Percentiles rank a stretch among this genome's conserved stretches.
phyloP scores from a whole-genome alignment of 495 filamentous ascomycete species.

The Zalerion maritima region DNA sequence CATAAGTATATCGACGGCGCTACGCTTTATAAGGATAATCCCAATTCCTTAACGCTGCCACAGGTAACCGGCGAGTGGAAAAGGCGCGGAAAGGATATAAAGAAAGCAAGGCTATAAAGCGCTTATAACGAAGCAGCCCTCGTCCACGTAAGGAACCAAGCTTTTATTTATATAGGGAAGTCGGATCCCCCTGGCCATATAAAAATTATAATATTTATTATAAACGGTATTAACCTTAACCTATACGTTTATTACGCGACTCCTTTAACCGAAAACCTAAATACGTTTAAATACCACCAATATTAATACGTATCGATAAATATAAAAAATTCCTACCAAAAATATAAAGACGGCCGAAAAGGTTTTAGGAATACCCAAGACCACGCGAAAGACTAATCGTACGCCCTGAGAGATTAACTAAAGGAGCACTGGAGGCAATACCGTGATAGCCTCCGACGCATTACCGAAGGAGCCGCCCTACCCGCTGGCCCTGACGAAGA shows the following conservation, averaged over 20 bases:
- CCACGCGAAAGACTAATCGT: constrained; percentile 2
- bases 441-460: constrained; percentile 2
- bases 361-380: constrained; percentile 6
- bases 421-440: constrained; percentile 4
- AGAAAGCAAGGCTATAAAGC: constrained; percentile 1
- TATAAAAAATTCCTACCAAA: constrained; percentile 4
- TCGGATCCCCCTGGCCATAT: constrained; percentile 5
- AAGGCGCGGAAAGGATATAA: constrained; percentile 6
- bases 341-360: constrained; percentile 4
- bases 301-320: constrained; percentile 3
- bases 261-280: constrained; percentile 5
- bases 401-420: constrained; percentile 3
- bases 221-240: constrained; percentile 5
- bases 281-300: constrained; percentile 6
- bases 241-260: constrained; percentile 5
- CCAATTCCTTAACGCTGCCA: constrained; percentile 1
- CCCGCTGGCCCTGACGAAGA: constrained; percentile 3
- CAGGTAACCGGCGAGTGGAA: constrained; percentile 8
- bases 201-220: constrained; percentile 5
- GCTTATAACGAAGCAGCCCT: constrained; percentile 6
- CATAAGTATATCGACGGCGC: constrained; percentile 5
- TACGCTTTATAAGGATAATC: constrained; percentile 3
- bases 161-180: constrained; percentile 1
- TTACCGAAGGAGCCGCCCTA: constrained; percentile 3
- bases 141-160: constrained; percentile 5